Percentiles rank a stretch among this genome's conserved stretches.
phyloP scores from a whole-genome alignment of 805 yeast genomes.

The Yarrowia sp. region DNA sequence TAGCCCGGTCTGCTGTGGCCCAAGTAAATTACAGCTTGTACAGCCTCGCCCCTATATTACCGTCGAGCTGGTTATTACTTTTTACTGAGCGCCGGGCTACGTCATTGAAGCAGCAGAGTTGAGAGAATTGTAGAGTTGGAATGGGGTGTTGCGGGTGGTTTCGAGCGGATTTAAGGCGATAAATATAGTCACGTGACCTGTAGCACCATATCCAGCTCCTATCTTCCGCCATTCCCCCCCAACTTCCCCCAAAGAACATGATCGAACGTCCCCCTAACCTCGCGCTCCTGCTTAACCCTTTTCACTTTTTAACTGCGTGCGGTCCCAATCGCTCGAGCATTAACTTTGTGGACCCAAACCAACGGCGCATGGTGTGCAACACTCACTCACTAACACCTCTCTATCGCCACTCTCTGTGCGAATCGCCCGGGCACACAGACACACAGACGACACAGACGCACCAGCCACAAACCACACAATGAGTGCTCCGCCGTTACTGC shows the following conservation, averaged over 20 bases:
- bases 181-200: too few species aligned
- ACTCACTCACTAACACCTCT: background rate
- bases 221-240: too few species aligned
- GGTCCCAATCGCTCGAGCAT: background rate
- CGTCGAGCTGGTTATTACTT: background rate
- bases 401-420: background rate
- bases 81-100: background rate
- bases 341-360: too few species aligned
- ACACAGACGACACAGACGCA: background rate
- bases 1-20: too few species aligned
- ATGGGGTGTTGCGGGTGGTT: too few species aligned
- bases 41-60: background rate
- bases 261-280: background rate
- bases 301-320: background rate
- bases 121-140: background rate
- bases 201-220: too few species aligned
- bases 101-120: too few species aligned
- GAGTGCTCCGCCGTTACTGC: slow-evolving; percentile 20
- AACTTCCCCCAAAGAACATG: background rate
- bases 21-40: background rate
- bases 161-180: too few species aligned
- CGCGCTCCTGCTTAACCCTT: background rate
- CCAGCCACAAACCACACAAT: background rate
- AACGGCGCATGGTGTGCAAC: too few species aligned
- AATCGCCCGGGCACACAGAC: background rate